Base-by-base conservation (phyloP, 1,284 basidiomycete genomes). In the Fomitiporia mediterranea region DNA sequence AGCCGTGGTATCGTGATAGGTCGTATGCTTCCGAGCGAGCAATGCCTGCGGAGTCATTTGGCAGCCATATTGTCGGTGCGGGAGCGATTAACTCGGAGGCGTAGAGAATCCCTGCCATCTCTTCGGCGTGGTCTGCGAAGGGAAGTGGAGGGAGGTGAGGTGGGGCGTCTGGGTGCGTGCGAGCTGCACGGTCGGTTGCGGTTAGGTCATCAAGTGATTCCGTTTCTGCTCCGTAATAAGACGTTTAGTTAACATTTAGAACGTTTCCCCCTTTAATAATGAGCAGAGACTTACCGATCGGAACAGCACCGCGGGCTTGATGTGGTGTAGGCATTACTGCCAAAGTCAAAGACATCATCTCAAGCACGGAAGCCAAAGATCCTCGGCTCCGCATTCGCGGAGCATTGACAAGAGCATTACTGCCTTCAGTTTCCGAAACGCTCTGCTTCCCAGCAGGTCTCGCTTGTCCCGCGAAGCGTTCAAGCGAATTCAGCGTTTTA, bases 61-160 rank as follows among this genome's bases (percentile, higher is more conserved):
- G 86, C 6, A 92, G 74, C 89, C 89, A 92, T 47, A 93, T 87
- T 50, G 85, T 81, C 0, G 89, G 89, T 6, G 78, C 71, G 7
- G 86, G 86, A 4, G 84, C 84, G 57, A 89, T 78, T 38, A 92
- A 74, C 67, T 89, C 88, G 1, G 89, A 86, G 1, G 89, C 86
- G 66, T 92, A 92, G 39, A 93, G 71, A 58, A 91, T 82, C 3
- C 83, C 81, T 6, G 81, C 77, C 79, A 86, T 83, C 62, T 89
- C 84, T 64, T 86, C 83, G 15, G 84, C 84, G 59, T 86, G 85
- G 66, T 86, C 86, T 0, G 79, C 76, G 64, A 88, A 88, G 1
- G 84, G 71, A 27, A 89, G 68, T 4, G 82, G 75, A 15, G 86
- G 86, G 2, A 90, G 76, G 63, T 80, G 84, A 4, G 87, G 86